Evolutionary conservation across 306 rosid genomes (phyloP).

Genomic region (Casuarina cunninghamiana): DNA sequence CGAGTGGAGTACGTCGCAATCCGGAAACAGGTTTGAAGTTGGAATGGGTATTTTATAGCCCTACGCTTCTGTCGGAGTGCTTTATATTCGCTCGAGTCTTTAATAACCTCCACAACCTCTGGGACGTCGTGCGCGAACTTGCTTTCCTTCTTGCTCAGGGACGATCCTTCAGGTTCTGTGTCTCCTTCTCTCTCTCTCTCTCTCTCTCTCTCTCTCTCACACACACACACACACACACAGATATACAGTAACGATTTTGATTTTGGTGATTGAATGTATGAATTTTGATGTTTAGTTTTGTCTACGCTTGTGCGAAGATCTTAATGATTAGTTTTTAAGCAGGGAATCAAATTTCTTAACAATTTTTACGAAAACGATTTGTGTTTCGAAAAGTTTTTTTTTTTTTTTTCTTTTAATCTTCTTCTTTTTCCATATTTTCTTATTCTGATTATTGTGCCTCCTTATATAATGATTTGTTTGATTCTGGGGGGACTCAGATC

Average conservation of each 20-base stretch:
- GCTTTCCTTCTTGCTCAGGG: constrained; percentile 46
- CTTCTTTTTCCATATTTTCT: too few relatives aligned
- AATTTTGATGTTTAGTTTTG: neutral
- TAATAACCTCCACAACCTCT: neutral
- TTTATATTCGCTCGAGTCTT: constrained; percentile 29
- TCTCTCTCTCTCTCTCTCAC: neutral
- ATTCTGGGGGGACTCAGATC: too few relatives aligned
- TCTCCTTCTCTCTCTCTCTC: neutral
- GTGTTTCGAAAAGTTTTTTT: too few relatives aligned
- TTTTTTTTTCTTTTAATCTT: too few relatives aligned
- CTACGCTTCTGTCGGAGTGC: constrained; percentile 13
- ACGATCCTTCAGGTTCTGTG: neutral
- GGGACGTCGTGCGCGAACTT: constrained; percentile 15
- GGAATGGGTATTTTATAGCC: neutral
- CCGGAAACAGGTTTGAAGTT: too few relatives aligned
- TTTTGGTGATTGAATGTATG: neutral
- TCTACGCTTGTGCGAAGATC: neutral
- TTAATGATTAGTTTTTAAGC: neutral
- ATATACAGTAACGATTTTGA: neutral
- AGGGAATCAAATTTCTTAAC: too few relatives aligned
- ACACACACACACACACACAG: too few relatives aligned
- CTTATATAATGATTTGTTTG: too few relatives aligned
- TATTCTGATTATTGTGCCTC: too few relatives aligned
- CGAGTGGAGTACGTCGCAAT: too few relatives aligned
- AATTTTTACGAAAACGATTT: too few relatives aligned